A percentile compares a stretch with the other conserved stretches of the same genome.
Evolutionary conservation across 345 rosid genomes (phyloP).

Genomic region (Citrus inodora): DNA sequence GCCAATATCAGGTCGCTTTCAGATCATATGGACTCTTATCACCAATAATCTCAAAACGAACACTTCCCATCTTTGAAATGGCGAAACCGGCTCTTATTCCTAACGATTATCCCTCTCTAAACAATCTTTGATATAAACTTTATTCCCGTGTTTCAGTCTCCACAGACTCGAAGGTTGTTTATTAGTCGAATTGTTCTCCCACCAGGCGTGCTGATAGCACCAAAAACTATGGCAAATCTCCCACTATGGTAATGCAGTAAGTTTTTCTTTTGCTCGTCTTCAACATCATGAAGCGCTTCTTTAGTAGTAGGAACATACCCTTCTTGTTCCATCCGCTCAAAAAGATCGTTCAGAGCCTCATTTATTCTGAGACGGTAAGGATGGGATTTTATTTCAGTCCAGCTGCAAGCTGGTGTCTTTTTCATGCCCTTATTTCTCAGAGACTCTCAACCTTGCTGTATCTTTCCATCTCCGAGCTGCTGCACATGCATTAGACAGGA

Average conservation of each 20-base stretch:
- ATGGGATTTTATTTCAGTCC: constrained; percentile 82
- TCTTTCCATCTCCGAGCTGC: constrained; percentile 65
- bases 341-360: constrained; percentile 42
- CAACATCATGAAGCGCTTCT: constrained; percentile 68
- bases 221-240: constrained; percentile 71
- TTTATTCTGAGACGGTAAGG: constrained; percentile 41
- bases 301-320: constrained; percentile 67
- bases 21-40: neutral
- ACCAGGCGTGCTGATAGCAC: constrained; percentile 57
- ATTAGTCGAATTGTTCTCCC: constrained; percentile 71
- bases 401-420: constrained; percentile 79
- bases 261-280: constrained; percentile 59
- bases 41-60: constrained; percentile 86
- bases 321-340: constrained; percentile 65
- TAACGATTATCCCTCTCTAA: constrained; percentile 54
- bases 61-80: constrained; percentile 67
- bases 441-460: constrained; percentile 45
- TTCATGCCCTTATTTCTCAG: constrained; percentile 41
- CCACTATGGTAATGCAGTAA: constrained; percentile 58
- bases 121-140: constrained; percentile 66
- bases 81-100: constrained; percentile 80
- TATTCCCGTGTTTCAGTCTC: constrained; percentile 66
- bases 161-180: constrained; percentile 63
- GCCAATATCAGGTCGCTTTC: neutral
- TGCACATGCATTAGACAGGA: constrained; percentile 69